Evolutionary conservation across 2,329 filamentous ascomycete species (phyloP).

Genomic region (Ophiostoma sp.): DNA sequence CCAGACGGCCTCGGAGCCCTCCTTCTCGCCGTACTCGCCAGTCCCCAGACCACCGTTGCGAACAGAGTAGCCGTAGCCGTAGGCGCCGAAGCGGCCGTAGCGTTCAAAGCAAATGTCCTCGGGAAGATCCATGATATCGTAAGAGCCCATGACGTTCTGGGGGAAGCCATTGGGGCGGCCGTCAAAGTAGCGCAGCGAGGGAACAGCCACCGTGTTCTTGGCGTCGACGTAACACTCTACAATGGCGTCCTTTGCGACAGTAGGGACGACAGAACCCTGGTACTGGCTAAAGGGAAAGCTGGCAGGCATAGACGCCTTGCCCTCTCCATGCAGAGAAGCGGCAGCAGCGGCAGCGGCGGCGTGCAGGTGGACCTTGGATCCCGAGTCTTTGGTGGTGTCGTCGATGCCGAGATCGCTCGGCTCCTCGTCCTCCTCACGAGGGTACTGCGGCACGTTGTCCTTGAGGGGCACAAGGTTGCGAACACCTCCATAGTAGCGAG

Average conservation of each 20-base stretch:
- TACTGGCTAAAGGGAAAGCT: constrained; percentile 25
- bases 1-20: constrained; percentile 79
- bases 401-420: constrained; percentile 35
- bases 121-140: constrained; percentile 69
- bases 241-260: constrained; percentile 45
- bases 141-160: constrained; percentile 78
- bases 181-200: constrained; percentile 65
- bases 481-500: constrained; percentile 85
- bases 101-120: constrained; percentile 91
- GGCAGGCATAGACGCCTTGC: constrained; percentile 27
- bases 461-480: constrained; percentile 60
- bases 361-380: constrained; percentile 31
- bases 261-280: constrained; percentile 18
- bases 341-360: constrained; percentile 17
- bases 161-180: constrained; percentile 82
- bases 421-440: constrained; percentile 57
- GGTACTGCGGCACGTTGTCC: constrained; percentile 76
- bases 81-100: constrained; percentile 80
- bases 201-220: constrained; percentile 59
- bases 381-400: constrained; percentile 13
- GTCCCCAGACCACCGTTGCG: constrained; percentile 75
- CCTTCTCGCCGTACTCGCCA: constrained; percentile 77
- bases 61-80: constrained; percentile 80
- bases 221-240: constrained; percentile 75
- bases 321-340: constrained; percentile 24